These are phyloP conservation scores for Graphilbum ipis-grandicollis DNA, from an alignment of 2,329 filamentous ascomycete genomes.

Conservation along the genomic window DNA sequence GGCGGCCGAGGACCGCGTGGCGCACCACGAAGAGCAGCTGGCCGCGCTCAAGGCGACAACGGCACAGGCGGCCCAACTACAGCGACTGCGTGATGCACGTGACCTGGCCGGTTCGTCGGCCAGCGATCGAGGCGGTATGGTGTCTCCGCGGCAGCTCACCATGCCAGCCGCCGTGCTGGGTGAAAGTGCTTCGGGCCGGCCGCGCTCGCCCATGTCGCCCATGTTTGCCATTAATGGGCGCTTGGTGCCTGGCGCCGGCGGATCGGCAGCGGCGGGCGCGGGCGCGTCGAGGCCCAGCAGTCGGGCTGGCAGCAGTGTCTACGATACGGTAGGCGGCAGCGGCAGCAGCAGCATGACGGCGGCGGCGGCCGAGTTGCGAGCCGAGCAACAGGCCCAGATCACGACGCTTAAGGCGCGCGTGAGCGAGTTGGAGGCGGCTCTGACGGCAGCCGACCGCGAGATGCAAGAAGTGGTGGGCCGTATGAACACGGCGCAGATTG, in stretches of 20 bases:
- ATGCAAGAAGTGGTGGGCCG: conserved; percentile 71
- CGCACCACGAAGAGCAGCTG: conserved; percentile 75
- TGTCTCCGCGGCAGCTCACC: not conserved
- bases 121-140: too few relatives aligned
- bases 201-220: conserved; percentile 41
- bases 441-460: conserved; percentile 58
- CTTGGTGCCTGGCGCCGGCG: conserved; percentile 5
- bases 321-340: not conserved
- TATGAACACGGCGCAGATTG: conserved; percentile 71
- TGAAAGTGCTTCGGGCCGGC: conserved; percentile 5
- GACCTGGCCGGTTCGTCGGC: too few relatives aligned
- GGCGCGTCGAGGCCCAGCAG: conserved; percentile 9
- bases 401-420: conserved; percentile 63
- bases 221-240: conserved; percentile 31
- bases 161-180: not conserved
- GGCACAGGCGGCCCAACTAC: conserved; percentile 58
- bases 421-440: conserved; percentile 66
- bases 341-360: not conserved
- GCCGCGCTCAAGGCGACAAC: conserved; percentile 60
- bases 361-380: conserved; percentile 21
- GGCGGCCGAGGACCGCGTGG: conserved; percentile 67
- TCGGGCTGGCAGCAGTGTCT: conserved; percentile 22
- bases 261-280: not conserved
- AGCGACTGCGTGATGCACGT: conserved; percentile 44
- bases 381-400: conserved; percentile 57